phyloP scores from a whole-genome alignment of 306 rosid species.

The Astragalus membranaceus region DNA sequence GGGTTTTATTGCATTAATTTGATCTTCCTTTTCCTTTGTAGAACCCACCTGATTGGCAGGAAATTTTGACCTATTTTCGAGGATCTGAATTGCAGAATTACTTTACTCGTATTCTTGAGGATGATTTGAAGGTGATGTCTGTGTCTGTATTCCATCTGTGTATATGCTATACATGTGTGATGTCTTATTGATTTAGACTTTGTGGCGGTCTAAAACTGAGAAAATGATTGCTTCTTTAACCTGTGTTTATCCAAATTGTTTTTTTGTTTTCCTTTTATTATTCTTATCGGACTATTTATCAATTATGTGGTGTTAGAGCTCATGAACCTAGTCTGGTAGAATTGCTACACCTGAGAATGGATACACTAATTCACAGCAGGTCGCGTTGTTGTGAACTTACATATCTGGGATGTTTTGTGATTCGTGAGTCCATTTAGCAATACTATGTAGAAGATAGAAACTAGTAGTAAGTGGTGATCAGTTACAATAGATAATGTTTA shows the following conservation, averaged over 20 bases:
- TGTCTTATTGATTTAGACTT: not conserved
- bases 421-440: not conserved
- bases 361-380: not conserved
- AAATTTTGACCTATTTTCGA: constrained; percentile 81
- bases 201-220: not conserved
- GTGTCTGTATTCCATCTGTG: not conserved
- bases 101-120: constrained; percentile 90
- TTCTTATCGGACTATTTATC: not conserved
- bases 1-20: constrained; percentile 7
- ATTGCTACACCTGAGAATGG: not conserved
- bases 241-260: not conserved
- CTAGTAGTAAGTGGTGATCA: not conserved
- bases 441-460: not conserved
- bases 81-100: constrained; percentile 97
- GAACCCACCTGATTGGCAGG: constrained; percentile 99
- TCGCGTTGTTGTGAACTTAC: not conserved
- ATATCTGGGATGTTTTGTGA: not conserved
- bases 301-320: not conserved
- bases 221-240: not conserved
- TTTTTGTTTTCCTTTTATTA: not conserved
- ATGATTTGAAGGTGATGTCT: constrained; percentile 71
- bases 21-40: constrained; percentile 25
- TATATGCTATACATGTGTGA: not conserved
- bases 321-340: not conserved
- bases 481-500: not conserved